Conservation (phyloP, 208 protist species). For the Crithidia fasciculata region DNA sequence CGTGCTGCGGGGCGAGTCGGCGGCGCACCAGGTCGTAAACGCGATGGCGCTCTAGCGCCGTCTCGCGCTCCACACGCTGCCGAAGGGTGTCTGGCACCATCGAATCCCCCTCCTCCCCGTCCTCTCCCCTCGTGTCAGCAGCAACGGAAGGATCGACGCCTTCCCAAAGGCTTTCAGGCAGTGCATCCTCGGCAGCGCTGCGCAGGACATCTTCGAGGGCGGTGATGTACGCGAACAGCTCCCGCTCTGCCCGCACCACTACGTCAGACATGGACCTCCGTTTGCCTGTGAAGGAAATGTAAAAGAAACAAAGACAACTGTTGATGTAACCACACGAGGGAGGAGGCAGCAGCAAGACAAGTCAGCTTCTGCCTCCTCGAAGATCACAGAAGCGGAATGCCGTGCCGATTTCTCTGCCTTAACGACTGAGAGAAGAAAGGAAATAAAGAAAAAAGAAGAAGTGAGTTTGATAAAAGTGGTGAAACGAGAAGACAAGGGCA, state of each 20-base stretch:
- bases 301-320: not conserved
- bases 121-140: not conserved
- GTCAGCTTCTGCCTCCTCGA: too few species aligned
- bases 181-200: slow-evolving; percentile 56
- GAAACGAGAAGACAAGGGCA: too few species aligned
- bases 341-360: too few species aligned
- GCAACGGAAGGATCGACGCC: not conserved
- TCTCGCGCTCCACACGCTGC: slow-evolving; percentile 80
- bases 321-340: not conserved
- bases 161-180: slow-evolving; percentile 63
- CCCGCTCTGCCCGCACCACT: slow-evolving; percentile 67
- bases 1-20: slow-evolving; percentile 39
- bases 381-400: too few species aligned
- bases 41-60: slow-evolving; percentile 51
- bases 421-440: too few species aligned
- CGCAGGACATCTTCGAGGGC: slow-evolving; percentile 58
- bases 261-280: slow-evolving; percentile 58
- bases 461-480: too few species aligned
- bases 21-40: slow-evolving; percentile 35
- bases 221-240: slow-evolving; percentile 60
- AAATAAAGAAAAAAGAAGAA: too few species aligned
- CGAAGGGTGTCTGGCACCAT: slow-evolving; percentile 61
- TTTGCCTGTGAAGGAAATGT: too few species aligned
- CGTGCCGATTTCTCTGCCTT: too few species aligned
- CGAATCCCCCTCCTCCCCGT: not conserved